phyloP scores from a whole-genome alignment of 176 grass and related monocot genomes.

The Tuctoria greenei region DNA sequence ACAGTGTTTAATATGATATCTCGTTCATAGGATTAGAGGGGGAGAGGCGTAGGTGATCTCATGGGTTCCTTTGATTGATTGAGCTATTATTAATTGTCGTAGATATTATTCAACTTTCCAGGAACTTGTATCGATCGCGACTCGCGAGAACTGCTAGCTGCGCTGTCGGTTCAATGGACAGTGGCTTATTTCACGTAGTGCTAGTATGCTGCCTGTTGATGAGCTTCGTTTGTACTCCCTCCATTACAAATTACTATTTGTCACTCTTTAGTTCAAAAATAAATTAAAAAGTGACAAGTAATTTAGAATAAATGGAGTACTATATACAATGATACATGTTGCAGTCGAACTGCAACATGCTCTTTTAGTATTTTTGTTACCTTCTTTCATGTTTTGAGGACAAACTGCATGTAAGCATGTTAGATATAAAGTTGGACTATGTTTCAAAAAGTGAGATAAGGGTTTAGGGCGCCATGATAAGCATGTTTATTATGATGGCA shows the following conservation, averaged over 20 bases:
- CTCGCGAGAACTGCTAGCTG: conserved; percentile 25
- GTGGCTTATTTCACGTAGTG: not conserved
- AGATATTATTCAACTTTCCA: not conserved
- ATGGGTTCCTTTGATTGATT: conserved; percentile 7
- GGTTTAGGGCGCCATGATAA: not conserved
- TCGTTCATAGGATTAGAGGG: conserved; percentile 20
- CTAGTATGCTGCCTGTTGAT: not conserved
- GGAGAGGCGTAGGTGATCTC: conserved; percentile 26
- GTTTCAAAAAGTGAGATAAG: conserved; percentile 22
- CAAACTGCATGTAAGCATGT: conserved; percentile 33
- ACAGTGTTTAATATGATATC: conserved; percentile 25
- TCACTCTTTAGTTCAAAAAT: too few species aligned
- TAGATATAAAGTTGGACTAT: conserved; percentile 22
- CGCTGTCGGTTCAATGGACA: conserved; percentile 19
- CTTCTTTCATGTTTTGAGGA: conserved; percentile 20
- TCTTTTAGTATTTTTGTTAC: too few species aligned
- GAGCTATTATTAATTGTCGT: too few species aligned
- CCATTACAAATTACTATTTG: too few species aligned
- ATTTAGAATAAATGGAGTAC: too few species aligned
- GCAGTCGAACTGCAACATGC: not conserved
- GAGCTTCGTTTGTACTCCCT: not conserved
- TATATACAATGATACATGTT: not conserved
- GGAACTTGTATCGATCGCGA: not conserved
- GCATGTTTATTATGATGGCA: conserved; percentile 16
- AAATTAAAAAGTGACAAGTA: too few species aligned